phyloP scores from a whole-genome alignment of 2,329 filamentous ascomycete species.

The Pseudogymnoascus sp. region DNA sequence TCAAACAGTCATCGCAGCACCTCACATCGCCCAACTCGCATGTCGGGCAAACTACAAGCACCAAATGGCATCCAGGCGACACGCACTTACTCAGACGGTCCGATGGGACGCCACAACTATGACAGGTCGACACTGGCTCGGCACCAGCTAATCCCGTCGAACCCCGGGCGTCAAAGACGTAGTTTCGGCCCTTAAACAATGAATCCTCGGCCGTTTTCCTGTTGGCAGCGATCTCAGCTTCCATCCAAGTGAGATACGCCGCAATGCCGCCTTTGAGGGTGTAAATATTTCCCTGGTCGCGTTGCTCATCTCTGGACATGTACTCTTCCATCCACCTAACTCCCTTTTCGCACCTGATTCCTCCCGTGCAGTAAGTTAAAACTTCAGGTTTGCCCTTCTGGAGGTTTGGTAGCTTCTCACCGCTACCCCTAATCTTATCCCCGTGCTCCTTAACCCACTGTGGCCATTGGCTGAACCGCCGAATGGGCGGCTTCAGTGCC shows the following conservation, averaged over 20 bases:
- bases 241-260: slow-evolving; percentile 28
- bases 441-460: slow-evolving; percentile 23
- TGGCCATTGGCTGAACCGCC: slow-evolving; percentile 28
- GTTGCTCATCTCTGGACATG: slow-evolving; percentile 12
- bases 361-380: slow-evolving; percentile 28
- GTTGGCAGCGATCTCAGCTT: slow-evolving; percentile 24
- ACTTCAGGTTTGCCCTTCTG: slow-evolving; percentile 17
- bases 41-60: slow-evolving; percentile 24
- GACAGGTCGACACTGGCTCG: slow-evolving; percentile 25
- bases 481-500: slow-evolving; percentile 24
- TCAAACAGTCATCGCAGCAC: slow-evolving; percentile 24
- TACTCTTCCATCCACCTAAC: slow-evolving; percentile 25
- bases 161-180: slow-evolving; percentile 28
- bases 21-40: slow-evolving; percentile 21
- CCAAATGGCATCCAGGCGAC: slow-evolving; percentile 24
- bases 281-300: slow-evolving; percentile 18
- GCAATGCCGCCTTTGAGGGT: slow-evolving; percentile 27
- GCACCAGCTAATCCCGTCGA: slow-evolving; percentile 17
- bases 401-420: background rate
- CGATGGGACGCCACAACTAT: slow-evolving; percentile 18
- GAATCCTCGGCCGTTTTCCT: slow-evolving; percentile 21
- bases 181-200: slow-evolving; percentile 27
- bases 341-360: slow-evolving; percentile 28
- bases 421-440: background rate
- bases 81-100: slow-evolving; percentile 26